phyloP scores from a whole-genome alignment of 179 eudicot genomes.

The Heliamphora ciliata region DNA sequence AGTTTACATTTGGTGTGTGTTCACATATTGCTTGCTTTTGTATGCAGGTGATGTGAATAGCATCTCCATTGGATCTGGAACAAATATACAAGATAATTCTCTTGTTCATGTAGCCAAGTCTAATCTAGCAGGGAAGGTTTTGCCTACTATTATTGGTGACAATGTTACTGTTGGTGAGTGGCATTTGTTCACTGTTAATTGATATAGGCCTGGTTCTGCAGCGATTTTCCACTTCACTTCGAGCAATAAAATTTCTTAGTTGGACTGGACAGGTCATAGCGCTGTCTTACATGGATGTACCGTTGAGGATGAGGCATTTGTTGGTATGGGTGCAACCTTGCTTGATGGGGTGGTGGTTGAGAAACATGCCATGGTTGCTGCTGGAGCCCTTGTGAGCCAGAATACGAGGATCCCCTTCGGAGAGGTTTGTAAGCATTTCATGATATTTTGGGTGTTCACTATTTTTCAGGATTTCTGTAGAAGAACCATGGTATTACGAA shows the following conservation, averaged over 20 bases:
- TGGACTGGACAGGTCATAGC: slow-evolving; percentile 67
- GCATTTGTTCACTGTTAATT: slow-evolving; percentile 7
- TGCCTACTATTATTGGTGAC: slow-evolving; percentile 83
- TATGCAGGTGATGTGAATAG: slow-evolving; percentile 78
- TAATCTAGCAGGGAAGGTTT: slow-evolving; percentile 77
- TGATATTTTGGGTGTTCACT: background rate
- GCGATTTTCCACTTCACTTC: background rate
- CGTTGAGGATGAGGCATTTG: slow-evolving; percentile 91
- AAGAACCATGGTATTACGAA: too few species aligned
- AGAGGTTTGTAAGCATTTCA: slow-evolving; percentile 48
- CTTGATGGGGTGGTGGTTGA: slow-evolving; percentile 89
- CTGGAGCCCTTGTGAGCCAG: slow-evolving; percentile 93
- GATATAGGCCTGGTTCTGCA: background rate
- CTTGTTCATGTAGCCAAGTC: slow-evolving; percentile 97
- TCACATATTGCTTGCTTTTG: background rate
- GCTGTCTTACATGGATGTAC: slow-evolving; percentile 92
- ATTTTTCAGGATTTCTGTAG: background rate
- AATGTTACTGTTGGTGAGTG: slow-evolving; percentile 89
- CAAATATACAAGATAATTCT: slow-evolving; percentile 90
- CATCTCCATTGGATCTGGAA: slow-evolving; percentile 72
- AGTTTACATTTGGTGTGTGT: background rate
- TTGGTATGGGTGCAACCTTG: slow-evolving; percentile 95
- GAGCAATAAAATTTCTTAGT: slow-evolving; percentile 11
- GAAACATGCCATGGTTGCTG: slow-evolving; percentile 95
- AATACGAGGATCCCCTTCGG: slow-evolving; percentile 80